Evolutionary conservation across 345 rosid genomes (phyloP).

Genomic region (Clarkia xantiana): DNA sequence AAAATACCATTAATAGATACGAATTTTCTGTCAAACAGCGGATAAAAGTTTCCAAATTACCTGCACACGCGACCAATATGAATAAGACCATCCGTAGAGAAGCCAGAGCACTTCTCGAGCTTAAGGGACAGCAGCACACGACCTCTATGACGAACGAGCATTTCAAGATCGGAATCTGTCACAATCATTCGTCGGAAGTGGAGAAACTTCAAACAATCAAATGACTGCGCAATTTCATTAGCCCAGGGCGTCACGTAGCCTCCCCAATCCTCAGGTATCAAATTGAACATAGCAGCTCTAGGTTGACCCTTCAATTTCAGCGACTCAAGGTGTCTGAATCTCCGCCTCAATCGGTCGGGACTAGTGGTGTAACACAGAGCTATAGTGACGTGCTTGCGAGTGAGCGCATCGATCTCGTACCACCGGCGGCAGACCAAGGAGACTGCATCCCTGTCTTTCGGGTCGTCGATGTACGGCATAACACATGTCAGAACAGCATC

Average conservation of each 20-base stretch:
- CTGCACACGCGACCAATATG: conserved; percentile 60
- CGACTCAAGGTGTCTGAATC: conserved; percentile 61
- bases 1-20: neutral
- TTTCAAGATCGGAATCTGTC: conserved; percentile 58
- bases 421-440: conserved; percentile 68
- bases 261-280: conserved; percentile 94
- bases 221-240: conserved; percentile 27
- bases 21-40: neutral
- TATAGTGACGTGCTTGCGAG: conserved; percentile 74
- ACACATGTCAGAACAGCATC: conserved; percentile 50
- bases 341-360: conserved; percentile 46
- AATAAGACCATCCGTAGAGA: conserved; percentile 70
- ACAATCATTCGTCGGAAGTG: conserved; percentile 86
- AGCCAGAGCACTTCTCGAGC: conserved; percentile 85
- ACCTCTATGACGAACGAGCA: conserved; percentile 32
- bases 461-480: conserved; percentile 55
- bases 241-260: conserved; percentile 76
- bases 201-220: conserved; percentile 45
- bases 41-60: conserved; percentile 16
- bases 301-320: conserved; percentile 81
- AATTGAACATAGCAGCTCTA: conserved; percentile 84
- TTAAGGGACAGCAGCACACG: conserved; percentile 38
- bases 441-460: conserved; percentile 61
- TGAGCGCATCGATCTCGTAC: conserved; percentile 60
- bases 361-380: conserved; percentile 66